Evolutionary conservation across 306 rosid species (phyloP).

Genomic region (Citrullus colocynthis): DNA sequence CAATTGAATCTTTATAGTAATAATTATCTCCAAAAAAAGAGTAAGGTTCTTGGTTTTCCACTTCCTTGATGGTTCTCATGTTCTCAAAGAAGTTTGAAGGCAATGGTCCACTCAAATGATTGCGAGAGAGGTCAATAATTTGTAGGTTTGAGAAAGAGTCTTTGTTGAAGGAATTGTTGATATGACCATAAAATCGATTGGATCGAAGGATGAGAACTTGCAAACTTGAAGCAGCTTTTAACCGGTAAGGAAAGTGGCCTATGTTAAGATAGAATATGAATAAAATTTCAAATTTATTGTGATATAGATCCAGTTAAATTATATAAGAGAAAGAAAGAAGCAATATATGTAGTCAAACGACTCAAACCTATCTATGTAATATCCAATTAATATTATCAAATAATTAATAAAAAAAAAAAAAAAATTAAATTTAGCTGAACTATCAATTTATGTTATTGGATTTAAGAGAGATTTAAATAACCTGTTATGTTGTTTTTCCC

Average conservation of each 20-base stretch:
- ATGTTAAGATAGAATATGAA: too few species aligned
- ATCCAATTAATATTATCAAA: too few species aligned
- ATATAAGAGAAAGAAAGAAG: too few species aligned
- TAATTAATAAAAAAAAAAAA: too few species aligned
- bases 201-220: slow-evolving; percentile 22
- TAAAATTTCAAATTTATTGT: too few species aligned
- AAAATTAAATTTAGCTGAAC: too few species aligned
- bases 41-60: too few species aligned
- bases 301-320: too few species aligned
- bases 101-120: slow-evolving; percentile 18
- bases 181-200: slow-evolving; percentile 23
- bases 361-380: too few species aligned
- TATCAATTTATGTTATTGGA: too few species aligned
- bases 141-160: slow-evolving; percentile 10
- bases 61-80: slow-evolving; percentile 18
- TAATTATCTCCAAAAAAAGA: too few species aligned
- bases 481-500: slow-evolving; percentile 21
- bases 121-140: slow-evolving; percentile 26
- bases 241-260: slow-evolving; percentile 14
- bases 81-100: slow-evolving; percentile 14
- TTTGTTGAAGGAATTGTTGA: background rate
- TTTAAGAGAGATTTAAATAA: background rate
- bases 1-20: background rate
- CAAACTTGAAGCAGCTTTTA: slow-evolving; percentile 12
- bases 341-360: too few species aligned